phyloP scores from a whole-genome alignment of 2,329 filamentous ascomycete species.

The Neophaeococcomyces mojaviensis region DNA sequence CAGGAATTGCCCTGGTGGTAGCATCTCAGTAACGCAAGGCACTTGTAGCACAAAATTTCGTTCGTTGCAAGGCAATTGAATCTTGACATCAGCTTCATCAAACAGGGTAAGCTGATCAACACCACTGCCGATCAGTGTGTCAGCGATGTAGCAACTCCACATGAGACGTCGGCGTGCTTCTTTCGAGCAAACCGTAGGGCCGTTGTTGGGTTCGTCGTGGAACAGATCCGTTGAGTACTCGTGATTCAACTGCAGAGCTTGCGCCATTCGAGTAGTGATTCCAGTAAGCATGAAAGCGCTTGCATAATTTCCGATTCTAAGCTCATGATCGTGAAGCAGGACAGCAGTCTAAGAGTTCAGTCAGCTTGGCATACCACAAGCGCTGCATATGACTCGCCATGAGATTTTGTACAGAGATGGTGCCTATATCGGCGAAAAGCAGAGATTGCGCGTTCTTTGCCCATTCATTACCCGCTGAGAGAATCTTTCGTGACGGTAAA shows the following conservation, averaged over 20 bases:
- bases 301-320: slow-evolving; percentile 28
- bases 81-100: slow-evolving; percentile 26
- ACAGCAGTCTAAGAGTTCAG: slow-evolving; percentile 22
- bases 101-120: slow-evolving; percentile 27
- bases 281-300: slow-evolving; percentile 29
- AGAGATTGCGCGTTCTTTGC: slow-evolving; percentile 7
- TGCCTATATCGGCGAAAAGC: slow-evolving; percentile 5
- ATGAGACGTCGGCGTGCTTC: slow-evolving; percentile 27
- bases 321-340: slow-evolving; percentile 27
- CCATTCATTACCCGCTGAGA: slow-evolving; percentile 11
- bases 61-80: slow-evolving; percentile 25
- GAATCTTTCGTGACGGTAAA: slow-evolving; percentile 3
- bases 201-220: slow-evolving; percentile 19
- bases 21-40: slow-evolving; percentile 26
- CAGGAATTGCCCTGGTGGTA: slow-evolving; percentile 20
- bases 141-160: slow-evolving; percentile 28
- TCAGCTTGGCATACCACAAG: background rate
- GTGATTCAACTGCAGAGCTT: slow-evolving; percentile 28
- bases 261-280: slow-evolving; percentile 26
- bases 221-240: slow-evolving; percentile 28
- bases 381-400: slow-evolving; percentile 7
- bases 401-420: slow-evolving; percentile 9
- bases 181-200: slow-evolving; percentile 15
- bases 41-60: slow-evolving; percentile 26
- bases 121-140: slow-evolving; percentile 26